A percentile compares a stretch with the other conserved stretches of the same genome.
These are phyloP conservation scores for Saitozyma podzolica DNA, from an alignment of 768 basidiomycete species.

Conservation along the genomic window DNA sequence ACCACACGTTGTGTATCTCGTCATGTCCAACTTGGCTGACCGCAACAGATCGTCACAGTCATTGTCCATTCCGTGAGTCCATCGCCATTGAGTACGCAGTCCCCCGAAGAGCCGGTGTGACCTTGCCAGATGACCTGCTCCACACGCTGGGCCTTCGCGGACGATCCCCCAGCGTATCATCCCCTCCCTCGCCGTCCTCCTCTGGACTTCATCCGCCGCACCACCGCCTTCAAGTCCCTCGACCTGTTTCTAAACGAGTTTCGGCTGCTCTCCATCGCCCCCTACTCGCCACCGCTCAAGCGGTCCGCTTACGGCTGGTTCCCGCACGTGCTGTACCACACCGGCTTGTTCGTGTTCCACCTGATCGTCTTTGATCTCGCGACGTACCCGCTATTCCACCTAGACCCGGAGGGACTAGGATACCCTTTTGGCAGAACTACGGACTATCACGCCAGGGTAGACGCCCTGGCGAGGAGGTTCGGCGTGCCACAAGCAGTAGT, in stretches of 20 bases:
- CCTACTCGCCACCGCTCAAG: constrained; percentile 7
- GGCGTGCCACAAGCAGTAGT: constrained; percentile 4
- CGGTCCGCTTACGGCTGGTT: not conserved
- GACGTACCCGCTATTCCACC: not conserved
- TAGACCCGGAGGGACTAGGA: constrained; percentile 1
- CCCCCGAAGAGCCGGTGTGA: not conserved
- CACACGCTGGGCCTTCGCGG: constrained; percentile 16
- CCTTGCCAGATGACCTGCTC: constrained; percentile 1
- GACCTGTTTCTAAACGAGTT: constrained; percentile 14
- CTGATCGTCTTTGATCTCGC: constrained; percentile 8
- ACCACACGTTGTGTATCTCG: too few species aligned
- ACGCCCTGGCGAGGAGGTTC: not conserved
- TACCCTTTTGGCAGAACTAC: not conserved
- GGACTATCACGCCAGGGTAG: not conserved
- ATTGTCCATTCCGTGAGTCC: constrained; percentile 5
- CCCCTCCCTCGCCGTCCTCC: constrained; percentile 10
- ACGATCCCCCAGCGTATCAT: constrained; percentile 8
- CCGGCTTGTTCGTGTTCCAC: constrained; percentile 4
- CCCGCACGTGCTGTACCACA: constrained; percentile 1
- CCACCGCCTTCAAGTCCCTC: constrained; percentile 12
- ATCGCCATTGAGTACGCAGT: not conserved
- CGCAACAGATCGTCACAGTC: not conserved
- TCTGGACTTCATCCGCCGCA: constrained; percentile 2
- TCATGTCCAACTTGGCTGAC: not conserved
- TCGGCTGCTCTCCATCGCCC: constrained; percentile 7